phyloP scores from a whole-genome alignment of 106 monocot species.

The Allium cepa region DNA sequence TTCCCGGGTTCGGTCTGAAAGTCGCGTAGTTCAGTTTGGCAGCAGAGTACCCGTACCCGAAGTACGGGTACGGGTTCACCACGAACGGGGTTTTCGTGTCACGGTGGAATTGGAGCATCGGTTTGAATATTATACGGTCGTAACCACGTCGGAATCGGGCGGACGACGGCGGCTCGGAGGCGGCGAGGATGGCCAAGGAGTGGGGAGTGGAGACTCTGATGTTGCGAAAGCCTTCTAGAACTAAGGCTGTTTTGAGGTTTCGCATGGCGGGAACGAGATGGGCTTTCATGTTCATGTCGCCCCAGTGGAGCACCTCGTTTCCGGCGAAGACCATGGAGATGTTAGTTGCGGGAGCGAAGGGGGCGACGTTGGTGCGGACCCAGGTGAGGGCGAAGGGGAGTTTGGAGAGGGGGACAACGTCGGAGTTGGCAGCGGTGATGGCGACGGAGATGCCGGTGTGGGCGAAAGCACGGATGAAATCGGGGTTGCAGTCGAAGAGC shows the following conservation, averaged over 20 bases:
- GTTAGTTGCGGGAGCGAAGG: constrained; percentile 77
- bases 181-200: constrained; percentile 62
- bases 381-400: constrained; percentile 38
- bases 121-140: constrained; percentile 40
- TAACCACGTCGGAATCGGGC: constrained; percentile 60
- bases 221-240: constrained; percentile 13
- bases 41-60: constrained; percentile 47
- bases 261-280: constrained; percentile 81
- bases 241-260: constrained; percentile 26
- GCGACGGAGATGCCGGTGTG: constrained; percentile 43
- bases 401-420: constrained; percentile 41
- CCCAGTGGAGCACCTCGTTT: constrained; percentile 69
- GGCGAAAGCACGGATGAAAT: constrained; percentile 82
- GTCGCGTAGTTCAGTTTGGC: constrained; percentile 47
- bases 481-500: constrained; percentile 81
- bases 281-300: constrained; percentile 47
- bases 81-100: constrained; percentile 54
- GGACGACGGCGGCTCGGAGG: constrained; percentile 58
- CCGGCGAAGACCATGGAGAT: constrained; percentile 69
- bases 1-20: constrained; percentile 65
- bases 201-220: constrained; percentile 90
- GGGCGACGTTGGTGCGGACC: constrained; percentile 55
- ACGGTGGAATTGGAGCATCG: constrained; percentile 69
- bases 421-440: constrained; percentile 63
- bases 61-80: constrained; percentile 95